These are phyloP conservation scores for Sequoiadendron giganteum DNA, from an alignment of 75 land plant species.

Conservation along the genomic window DNA sequence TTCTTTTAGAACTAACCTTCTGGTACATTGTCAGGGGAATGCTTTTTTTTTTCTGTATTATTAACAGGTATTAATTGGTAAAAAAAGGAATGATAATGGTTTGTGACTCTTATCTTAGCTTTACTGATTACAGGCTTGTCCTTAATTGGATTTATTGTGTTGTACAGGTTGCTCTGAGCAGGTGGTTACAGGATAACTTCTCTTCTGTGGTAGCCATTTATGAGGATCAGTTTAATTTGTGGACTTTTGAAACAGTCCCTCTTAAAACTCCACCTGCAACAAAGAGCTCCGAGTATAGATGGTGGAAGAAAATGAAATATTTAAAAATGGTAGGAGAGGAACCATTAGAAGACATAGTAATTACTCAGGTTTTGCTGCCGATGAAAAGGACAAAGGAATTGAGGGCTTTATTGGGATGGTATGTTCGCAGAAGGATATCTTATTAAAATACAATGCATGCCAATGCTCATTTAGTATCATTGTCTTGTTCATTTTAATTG, in stretches of 20 bases:
- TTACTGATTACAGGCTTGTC: background rate
- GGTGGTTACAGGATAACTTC: conserved; percentile 78
- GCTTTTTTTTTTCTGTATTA: background rate
- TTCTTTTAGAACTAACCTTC: background rate
- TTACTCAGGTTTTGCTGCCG: conserved; percentile 42
- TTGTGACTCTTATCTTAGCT: background rate
- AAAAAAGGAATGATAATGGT: background rate
- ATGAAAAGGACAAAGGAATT: conserved; percentile 76
- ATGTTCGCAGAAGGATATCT: conserved; percentile 13
- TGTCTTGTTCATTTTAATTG: background rate
- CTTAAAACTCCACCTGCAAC: conserved; percentile 14
- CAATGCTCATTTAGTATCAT: background rate
- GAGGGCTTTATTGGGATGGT: conserved; percentile 83
- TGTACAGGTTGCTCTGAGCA: conserved; percentile 67
- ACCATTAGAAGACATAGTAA: conserved; percentile 21
- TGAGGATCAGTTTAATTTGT: conserved; percentile 86
- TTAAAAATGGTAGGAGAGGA: conserved; percentile 21
- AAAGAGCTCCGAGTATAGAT: conserved; percentile 20
- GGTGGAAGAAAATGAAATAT: conserved; percentile 39
- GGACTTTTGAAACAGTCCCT: conserved; percentile 35
- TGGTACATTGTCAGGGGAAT: background rate
- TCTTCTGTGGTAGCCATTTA: conserved; percentile 80
- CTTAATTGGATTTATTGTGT: conserved; percentile 4
- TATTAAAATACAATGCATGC: background rate
- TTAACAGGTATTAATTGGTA: background rate